A percentile compares a stretch with the other conserved stretches of the same genome.
These are phyloP conservation scores for Cladosporium sp. DNA, from an alignment of 2,329 filamentous ascomycete genomes.

Conservation along the genomic window DNA sequence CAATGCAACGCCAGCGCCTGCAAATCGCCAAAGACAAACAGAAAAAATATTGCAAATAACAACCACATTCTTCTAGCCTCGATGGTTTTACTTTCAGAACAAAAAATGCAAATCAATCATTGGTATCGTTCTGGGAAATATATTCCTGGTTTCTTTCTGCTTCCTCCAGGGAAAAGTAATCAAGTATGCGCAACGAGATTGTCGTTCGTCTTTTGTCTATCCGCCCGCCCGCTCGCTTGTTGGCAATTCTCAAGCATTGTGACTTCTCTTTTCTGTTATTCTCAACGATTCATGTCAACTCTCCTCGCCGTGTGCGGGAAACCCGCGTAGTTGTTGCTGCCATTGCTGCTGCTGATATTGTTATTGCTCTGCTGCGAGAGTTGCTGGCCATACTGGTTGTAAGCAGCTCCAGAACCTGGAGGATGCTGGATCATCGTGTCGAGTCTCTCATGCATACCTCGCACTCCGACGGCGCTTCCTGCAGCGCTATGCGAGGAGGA, in stretches of 20 bases:
- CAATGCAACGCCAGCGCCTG: neutral
- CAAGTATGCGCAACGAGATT: neutral
- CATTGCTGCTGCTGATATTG: neutral
- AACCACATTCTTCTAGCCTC: neutral
- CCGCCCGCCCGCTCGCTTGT: neutral
- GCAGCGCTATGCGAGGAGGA: slow-evolving; percentile 16
- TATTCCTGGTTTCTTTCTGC: neutral
- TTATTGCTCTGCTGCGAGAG: neutral
- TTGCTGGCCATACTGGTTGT: neutral
- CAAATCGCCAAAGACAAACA: neutral
- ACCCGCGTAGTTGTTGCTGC: neutral
- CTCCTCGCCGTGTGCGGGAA: slow-evolving; percentile 15
- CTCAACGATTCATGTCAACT: slow-evolving; percentile 12
- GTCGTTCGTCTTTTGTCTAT: neutral
- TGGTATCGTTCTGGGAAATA: neutral
- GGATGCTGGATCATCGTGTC: slow-evolving; percentile 27
- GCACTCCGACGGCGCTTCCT: neutral
- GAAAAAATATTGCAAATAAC: neutral
- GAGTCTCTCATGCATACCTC: slow-evolving; percentile 23
- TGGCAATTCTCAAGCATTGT: neutral
- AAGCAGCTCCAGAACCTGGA: neutral
- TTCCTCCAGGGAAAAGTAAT: neutral
- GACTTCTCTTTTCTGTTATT: neutral
- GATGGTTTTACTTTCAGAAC: neutral
- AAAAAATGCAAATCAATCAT: neutral